phyloP scores from a whole-genome alignment of 169 alveolate genomes.

The Hammondia hammondi region DNA sequence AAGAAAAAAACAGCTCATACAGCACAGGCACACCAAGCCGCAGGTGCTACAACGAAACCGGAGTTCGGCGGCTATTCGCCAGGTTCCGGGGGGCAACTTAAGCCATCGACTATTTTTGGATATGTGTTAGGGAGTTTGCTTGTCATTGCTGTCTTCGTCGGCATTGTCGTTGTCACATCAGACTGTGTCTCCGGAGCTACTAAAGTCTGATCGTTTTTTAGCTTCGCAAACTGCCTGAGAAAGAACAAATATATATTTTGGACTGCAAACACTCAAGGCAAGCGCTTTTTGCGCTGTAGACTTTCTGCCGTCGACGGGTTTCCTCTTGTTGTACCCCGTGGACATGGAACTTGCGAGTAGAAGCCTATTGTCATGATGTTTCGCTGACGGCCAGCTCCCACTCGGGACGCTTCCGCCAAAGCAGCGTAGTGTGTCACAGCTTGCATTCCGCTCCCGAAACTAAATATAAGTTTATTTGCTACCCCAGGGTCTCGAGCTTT shows the following conservation, averaged over 20 bases:
- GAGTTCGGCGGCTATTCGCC: conserved; percentile 19
- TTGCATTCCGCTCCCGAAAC: too few relatives aligned
- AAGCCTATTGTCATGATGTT: too few relatives aligned
- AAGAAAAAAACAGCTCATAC: not conserved
- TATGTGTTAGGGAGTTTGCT: not conserved
- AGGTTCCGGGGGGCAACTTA: not conserved
- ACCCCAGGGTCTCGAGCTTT: too few relatives aligned
- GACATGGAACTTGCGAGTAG: too few relatives aligned
- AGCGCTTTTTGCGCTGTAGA: too few relatives aligned
- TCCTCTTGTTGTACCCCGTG: too few relatives aligned
- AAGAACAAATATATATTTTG: not conserved
- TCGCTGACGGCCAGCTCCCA: too few relatives aligned
- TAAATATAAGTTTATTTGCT: too few relatives aligned
- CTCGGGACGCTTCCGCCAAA: too few relatives aligned
- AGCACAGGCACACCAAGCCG: not conserved
- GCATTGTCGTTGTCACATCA: not conserved
- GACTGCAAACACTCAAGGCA: not conserved
- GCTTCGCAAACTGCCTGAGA: not conserved
- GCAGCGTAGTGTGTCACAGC: too few relatives aligned
- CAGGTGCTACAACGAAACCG: not conserved
- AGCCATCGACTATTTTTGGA: not conserved
- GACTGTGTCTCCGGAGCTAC: not conserved
- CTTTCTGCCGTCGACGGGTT: too few relatives aligned
- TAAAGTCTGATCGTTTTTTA: not conserved
- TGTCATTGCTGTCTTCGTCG: not conserved